Evolutionary conservation across 495 filamentous ascomycete genomes (phyloP).

Genomic region (Penicillium paxilli): DNA sequence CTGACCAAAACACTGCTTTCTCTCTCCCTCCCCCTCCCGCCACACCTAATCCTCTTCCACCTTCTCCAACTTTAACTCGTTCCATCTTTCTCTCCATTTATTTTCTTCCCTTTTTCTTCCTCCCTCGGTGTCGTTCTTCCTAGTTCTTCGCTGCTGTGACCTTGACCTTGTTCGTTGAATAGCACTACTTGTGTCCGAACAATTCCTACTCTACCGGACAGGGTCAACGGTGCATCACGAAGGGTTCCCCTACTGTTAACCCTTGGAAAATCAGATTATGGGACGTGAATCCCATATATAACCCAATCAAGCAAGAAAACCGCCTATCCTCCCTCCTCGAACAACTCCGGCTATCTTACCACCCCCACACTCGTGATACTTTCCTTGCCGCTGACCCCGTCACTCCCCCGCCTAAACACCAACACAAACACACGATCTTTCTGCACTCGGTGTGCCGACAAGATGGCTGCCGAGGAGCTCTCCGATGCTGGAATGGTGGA

Average conservation of each 20-base stretch:
- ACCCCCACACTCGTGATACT: neutral
- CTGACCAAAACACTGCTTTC: neutral
- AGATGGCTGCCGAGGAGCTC: conserved; percentile 43
- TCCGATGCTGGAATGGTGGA: conserved; percentile 45
- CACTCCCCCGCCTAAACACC: neutral
- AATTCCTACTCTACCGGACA: conserved; percentile 13
- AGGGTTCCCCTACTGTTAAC: neutral
- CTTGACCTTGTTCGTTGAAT: conserved; percentile 10
- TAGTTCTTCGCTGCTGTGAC: neutral
- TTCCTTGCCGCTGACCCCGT: neutral
- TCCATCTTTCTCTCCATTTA: no score
- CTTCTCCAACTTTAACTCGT: no score
- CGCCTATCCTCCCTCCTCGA: neutral
- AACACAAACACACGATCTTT: no score
- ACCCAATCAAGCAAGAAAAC: neutral
- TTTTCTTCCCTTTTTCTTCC: neutral
- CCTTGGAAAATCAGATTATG: neutral
- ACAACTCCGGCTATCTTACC: neutral
- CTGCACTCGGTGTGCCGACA: conserved; percentile 11
- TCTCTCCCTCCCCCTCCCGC: neutral
- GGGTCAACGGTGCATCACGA: conserved; percentile 25
- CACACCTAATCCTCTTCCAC: neutral
- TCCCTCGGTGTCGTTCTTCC: neutral
- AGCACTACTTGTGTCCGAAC: conserved; percentile 29
- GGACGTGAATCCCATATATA: neutral